Evolutionary conservation across 257 asterid species (phyloP).

Genomic region (Jacaranda copaia): DNA sequence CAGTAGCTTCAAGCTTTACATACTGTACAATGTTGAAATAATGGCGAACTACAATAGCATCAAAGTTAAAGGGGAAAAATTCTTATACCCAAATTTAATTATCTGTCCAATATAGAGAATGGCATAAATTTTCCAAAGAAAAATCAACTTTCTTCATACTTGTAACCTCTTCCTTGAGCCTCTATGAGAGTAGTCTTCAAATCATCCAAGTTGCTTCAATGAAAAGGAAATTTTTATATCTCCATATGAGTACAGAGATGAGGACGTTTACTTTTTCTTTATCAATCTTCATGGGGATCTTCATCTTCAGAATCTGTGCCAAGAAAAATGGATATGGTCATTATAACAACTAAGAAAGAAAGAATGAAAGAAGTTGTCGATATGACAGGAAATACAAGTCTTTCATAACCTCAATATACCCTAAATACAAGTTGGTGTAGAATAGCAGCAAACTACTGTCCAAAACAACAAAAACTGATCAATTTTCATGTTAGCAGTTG

Average conservation of each 20-base stretch:
- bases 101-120: not conserved
- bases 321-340: slow-evolving; percentile 13
- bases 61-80: not conserved
- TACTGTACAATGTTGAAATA: not conserved
- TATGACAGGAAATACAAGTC: too few relatives aligned
- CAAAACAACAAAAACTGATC: too few relatives aligned
- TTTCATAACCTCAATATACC: too few relatives aligned
- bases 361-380: too few relatives aligned
- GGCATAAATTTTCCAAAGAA: not conserved
- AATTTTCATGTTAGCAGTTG: too few relatives aligned
- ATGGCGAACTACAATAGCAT: not conserved
- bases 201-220: slow-evolving; percentile 21
- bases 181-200: too few relatives aligned
- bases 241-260: slow-evolving; percentile 19
- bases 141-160: not conserved
- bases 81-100: not conserved
- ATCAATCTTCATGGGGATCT: slow-evolving; percentile 75
- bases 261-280: not conserved
- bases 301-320: slow-evolving; percentile 84
- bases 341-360: too few relatives aligned
- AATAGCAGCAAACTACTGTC: too few relatives aligned
- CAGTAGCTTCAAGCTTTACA: not conserved
- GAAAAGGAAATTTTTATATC: slow-evolving; percentile 23
- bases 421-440: too few relatives aligned
- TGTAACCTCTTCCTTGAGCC: not conserved